Base-by-base conservation (phyloP, 176 grass and related monocot genomes). In the Aegilops bicornis region DNA sequence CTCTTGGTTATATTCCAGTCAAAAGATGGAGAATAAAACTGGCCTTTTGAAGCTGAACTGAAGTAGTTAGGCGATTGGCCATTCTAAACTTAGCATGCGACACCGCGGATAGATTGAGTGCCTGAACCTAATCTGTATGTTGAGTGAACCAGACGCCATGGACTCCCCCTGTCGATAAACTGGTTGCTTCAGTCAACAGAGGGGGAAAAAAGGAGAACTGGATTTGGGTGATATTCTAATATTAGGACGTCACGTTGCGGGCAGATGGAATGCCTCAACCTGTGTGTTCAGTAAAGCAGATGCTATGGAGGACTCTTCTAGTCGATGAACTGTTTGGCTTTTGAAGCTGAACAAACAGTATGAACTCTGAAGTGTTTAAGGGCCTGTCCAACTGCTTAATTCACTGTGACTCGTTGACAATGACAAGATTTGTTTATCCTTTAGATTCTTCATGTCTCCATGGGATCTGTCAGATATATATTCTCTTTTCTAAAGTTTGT, bases 381-480 rank as follows among this genome's bases (percentile, higher is more conserved):
- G 17, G n/a, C 23, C 61, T 24, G 13, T 71, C 40, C 33, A 70
- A 50, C 54, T 56, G 67, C 6, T 72, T 36, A n/a, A 22, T 17
- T 64, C 59, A 60, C 43, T 67, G 42, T 79, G 43, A 16, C 24
- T 56, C 70, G 39, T 19, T 48, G 77, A 62, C 60, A 52, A 48
- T 50, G 37, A 16, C 10, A 20, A 60, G 39, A 64, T 84, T 10
- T 86, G 7, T 71, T 84, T 47, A 7, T 64, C 62, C 22, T 54
- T 30, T 37, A 73, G 73, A 87, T 90, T 90, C 80, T 79, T 67
- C 64, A 23, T 90, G 74, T 58, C 80, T 79, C 27, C 45, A 15
- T 32, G 43, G 79, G 77, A 73, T 42, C 24, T 73, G 65, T 58
- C 74, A 79, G 84, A 79, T 86, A 67, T 40, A 73, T 83, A 74